A percentile compares a stretch with the other conserved stretches of the same genome.
Conservation (phyloP, 371 early-diverging fungal species). For the Lichtheimia ornata region DNA sequence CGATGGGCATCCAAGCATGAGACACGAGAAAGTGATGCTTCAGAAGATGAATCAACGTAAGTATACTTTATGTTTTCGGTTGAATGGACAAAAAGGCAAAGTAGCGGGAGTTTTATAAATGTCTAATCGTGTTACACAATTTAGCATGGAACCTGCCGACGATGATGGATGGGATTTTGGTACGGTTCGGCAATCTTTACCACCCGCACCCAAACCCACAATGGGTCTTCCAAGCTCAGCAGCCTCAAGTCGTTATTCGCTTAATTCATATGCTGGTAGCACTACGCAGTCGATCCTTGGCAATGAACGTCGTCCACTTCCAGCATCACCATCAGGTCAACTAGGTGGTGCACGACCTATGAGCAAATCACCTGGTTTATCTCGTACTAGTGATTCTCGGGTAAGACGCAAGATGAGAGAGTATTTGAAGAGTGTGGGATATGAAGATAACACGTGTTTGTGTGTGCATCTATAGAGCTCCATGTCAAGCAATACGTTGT, state of each 20-base stretch:
- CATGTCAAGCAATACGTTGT: slow-evolving; percentile 17
- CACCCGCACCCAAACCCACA: slow-evolving; percentile 26
- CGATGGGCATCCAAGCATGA: slow-evolving; percentile 66
- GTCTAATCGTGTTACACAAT: too few species aligned
- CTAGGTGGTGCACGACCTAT: background rate
- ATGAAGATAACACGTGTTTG: background rate
- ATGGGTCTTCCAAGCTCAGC: slow-evolving; percentile 8
- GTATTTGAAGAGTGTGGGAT: slow-evolving; percentile 4
- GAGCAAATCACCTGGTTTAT: background rate
- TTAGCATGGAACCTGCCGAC: slow-evolving; percentile 15
- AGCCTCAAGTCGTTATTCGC: slow-evolving; percentile 33
- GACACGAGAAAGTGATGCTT: slow-evolving; percentile 57
- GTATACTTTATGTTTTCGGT: slow-evolving; percentile 7
- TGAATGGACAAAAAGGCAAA: too few species aligned
- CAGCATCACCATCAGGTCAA: slow-evolving; percentile 1
- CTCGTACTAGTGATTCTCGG: background rate
- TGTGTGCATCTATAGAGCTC: background rate
- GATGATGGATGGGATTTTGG: slow-evolving; percentile 34
- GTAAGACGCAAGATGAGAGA: slow-evolving; percentile 8
- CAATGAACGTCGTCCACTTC: slow-evolving; percentile 4
- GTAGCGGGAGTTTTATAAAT: too few species aligned
- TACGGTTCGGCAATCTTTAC: slow-evolving; percentile 51
- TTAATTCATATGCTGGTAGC: slow-evolving; percentile 15
- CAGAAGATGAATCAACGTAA: slow-evolving; percentile 58
- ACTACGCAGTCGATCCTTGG: slow-evolving; percentile 12